Base-by-base conservation (phyloP, 176 grass and related monocot species). In the Zoysia japonica region DNA sequence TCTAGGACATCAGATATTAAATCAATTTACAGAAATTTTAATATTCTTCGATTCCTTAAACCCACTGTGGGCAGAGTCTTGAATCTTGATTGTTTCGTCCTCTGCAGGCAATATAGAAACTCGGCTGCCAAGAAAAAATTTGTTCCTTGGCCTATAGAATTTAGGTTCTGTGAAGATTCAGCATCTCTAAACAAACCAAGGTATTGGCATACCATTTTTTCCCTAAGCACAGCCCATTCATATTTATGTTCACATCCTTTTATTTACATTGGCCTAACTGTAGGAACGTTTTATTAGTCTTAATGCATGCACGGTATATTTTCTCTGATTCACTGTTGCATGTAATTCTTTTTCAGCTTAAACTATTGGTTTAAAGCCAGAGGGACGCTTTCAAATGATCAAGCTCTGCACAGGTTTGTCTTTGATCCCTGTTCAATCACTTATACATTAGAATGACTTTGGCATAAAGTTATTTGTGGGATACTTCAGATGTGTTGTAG, bases 321-420 rank as follows among this genome's bases (percentile, higher is more conserved):
- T 55, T 39, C 28, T 28, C 47, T 51, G 55, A 40, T 93, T 76
- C 71, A 84, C 41, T 87, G 49, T 68, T 69, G 64, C 35, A 36
- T 81, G 52, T 35, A 28, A 72, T 74, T 78, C 46, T 80, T 52
- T 85, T 90, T 84, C 86, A 99, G 96, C 63, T 89, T 88, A 47
- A 89, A 87, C 65, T 99, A 88, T 70, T 99, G 96, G 96, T 89
- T 99, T 74, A 91, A 82, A 89, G 90, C 96, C 47, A 88, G 96
- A 88, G 96, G 96, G 57, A 89, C 87, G 72, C 92, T 99, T 61
- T 95, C 92, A 3, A 82, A 95, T 66, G 92, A 99, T 54, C 84
- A 77, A 88, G 96, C 96, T 75, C 79, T 99, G 46, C 96, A 99
- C 69, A 99, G 90, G 96, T 95, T 84, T 49, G 79, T 69, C 81